Percentiles rank a stretch among this genome's conserved stretches.
These are phyloP conservation scores for Arthrobotrys pseudoclavata DNA, from an alignment of 2,329 filamentous ascomycete species.

Conservation along the genomic window DNA sequence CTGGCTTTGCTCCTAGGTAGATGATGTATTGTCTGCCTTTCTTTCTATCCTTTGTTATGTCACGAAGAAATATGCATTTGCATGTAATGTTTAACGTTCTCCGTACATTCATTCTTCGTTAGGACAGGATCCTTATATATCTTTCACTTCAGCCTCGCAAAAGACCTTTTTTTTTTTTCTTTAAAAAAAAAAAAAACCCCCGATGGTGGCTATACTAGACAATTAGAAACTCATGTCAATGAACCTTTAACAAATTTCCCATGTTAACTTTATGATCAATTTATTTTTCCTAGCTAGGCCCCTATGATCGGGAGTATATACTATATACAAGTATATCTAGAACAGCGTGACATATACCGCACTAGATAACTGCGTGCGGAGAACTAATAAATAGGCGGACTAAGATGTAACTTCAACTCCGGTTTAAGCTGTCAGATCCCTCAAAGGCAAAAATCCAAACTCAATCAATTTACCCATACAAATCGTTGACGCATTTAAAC, in stretches of 20 bases:
- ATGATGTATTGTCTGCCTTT: neutral
- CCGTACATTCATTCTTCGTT: constrained; percentile 8
- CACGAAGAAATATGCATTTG: neutral
- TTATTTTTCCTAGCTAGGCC: neutral
- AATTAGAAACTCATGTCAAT: neutral
- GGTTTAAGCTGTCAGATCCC: neutral
- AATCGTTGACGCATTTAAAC: constrained; percentile 9
- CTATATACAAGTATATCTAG: constrained; percentile 7
- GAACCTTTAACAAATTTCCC: neutral
- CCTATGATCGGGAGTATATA: constrained; percentile 1
- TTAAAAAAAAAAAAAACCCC: too few relatives aligned
- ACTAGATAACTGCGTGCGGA: neutral
- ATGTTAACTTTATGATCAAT: neutral
- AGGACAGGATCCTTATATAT: constrained; percentile 15
- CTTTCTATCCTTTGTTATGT: constrained; percentile 8
- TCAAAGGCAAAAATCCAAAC: neutral
- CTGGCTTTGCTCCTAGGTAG: constrained; percentile 46
- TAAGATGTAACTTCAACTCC: neutral
- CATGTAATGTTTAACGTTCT: constrained; percentile 1
- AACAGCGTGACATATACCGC: neutral
- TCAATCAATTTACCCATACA: constrained; percentile 24
- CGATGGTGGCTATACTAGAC: neutral
- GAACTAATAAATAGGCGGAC: constrained; percentile 2
- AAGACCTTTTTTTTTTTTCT: neutral
- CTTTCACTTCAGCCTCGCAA: neutral